A percentile compares a stretch with the other conserved stretches of the same genome.
phyloP scores from a whole-genome alignment of 164 flowering plant species.

The Litsea cubeba region DNA sequence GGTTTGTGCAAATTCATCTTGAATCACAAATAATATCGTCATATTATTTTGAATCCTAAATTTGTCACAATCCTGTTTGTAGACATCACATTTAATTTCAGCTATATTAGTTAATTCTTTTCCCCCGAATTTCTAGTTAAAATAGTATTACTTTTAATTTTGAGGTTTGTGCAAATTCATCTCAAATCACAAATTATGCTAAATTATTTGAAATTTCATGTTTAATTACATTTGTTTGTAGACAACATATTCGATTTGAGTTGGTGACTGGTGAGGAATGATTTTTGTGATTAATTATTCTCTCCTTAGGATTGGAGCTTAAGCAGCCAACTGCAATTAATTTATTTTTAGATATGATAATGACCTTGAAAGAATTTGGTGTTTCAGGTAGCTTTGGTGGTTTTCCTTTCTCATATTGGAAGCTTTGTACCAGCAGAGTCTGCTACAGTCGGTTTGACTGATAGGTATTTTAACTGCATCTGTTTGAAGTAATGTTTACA shows the following conservation, averaged over 20 bases:
- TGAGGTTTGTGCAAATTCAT: neutral
- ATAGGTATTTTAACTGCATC: slow-evolving; percentile 43
- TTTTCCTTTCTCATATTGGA: slow-evolving; percentile 93
- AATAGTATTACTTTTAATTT: no score
- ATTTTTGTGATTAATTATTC: no score
- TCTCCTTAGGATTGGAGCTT: no score
- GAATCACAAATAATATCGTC: neutral
- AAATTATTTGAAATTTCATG: no score
- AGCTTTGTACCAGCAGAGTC: slow-evolving; percentile 97
- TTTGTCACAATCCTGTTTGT: neutral
- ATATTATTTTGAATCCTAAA: neutral
- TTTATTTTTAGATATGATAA: neutral
- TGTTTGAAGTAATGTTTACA: neutral
- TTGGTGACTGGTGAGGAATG: no score
- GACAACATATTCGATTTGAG: neutral
- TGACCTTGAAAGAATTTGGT: slow-evolving; percentile 1
- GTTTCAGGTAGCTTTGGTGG: slow-evolving; percentile 86
- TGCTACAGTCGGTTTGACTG: slow-evolving; percentile 92
- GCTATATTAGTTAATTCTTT: neutral
- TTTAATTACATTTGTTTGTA: neutral
- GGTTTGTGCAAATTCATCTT: neutral
- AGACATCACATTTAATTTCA: neutral
- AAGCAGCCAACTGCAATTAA: neutral
- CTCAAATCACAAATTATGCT: neutral
- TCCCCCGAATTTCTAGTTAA: neutral